These are phyloP conservation scores for Wickerhamiella vanderwaltii DNA, from an alignment of 805 yeast species.

Conservation along the genomic window DNA sequence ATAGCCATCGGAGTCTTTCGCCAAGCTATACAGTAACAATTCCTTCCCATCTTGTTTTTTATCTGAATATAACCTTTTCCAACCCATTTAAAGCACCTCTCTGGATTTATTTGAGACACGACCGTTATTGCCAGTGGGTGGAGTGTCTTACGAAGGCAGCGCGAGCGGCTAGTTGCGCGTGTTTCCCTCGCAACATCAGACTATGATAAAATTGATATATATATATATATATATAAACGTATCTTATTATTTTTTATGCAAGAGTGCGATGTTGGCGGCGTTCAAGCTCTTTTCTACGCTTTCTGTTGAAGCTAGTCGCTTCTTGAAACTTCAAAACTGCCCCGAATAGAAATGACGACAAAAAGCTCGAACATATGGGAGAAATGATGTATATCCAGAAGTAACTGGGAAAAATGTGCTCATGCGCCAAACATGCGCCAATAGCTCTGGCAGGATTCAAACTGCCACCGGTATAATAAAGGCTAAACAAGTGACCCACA, in stretches of 20 bases:
- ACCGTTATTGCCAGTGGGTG: too few relatives aligned
- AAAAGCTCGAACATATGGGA: constrained; percentile 1
- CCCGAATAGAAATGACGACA: constrained; percentile 3
- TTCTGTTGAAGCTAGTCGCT: background rate
- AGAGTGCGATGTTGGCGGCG: background rate
- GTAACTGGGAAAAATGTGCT: background rate
- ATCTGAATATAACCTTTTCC: too few relatives aligned
- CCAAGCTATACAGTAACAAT: too few relatives aligned
- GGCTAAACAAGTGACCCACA: constrained; percentile 69
- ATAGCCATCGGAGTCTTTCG: background rate
- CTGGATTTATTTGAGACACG: too few relatives aligned
- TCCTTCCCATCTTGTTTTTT: too few relatives aligned
- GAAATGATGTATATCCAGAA: constrained; percentile 10
- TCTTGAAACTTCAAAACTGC: constrained; percentile 2
- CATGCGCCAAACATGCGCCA: constrained; percentile 32
- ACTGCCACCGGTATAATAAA: constrained; percentile 83
- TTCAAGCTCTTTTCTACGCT: background rate
- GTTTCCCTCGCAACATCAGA: too few relatives aligned
- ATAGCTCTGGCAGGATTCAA: constrained; percentile 81
- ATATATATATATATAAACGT: too few relatives aligned
- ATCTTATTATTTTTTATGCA: too few relatives aligned
- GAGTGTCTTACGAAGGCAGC: too few relatives aligned
- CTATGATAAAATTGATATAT: too few relatives aligned
- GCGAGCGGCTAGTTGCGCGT: too few relatives aligned
- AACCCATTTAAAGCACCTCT: too few relatives aligned